These are phyloP conservation scores for Phytophthora fragariae DNA, from an alignment of 352 stramenopile species.

Conservation along the genomic window DNA sequence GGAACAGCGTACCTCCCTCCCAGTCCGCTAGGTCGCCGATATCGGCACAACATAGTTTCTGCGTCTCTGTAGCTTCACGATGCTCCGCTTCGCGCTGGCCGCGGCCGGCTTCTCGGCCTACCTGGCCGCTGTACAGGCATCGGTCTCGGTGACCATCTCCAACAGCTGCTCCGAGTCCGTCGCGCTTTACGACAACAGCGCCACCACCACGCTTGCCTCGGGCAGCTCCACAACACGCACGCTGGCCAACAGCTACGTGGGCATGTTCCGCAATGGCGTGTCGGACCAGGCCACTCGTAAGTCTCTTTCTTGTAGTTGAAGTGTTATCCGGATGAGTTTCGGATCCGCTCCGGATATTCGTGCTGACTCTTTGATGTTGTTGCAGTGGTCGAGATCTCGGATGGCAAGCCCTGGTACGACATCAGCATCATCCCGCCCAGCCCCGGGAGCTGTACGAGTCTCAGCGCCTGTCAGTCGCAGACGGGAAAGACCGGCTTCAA, in stretches of 20 bases:
- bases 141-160: slow-evolving; percentile 48
- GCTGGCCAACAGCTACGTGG: slow-evolving; percentile 49
- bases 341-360: slow-evolving; percentile 7
- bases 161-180: slow-evolving; percentile 59
- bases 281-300: slow-evolving; percentile 50
- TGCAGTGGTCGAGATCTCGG: slow-evolving; percentile 59
- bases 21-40: slow-evolving; percentile 30
- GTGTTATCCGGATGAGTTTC: slow-evolving; percentile 18
- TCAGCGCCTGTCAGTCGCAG: slow-evolving; percentile 49
- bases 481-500: slow-evolving; percentile 72
- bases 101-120: slow-evolving; percentile 28
- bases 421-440: slow-evolving; percentile 65
- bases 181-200: slow-evolving; percentile 69
- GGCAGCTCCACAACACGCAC: slow-evolving; percentile 49
- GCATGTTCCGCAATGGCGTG: slow-evolving; percentile 66
- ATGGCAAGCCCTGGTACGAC: slow-evolving; percentile 60
- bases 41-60: slow-evolving; percentile 2
- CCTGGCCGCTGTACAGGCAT: slow-evolving; percentile 35
- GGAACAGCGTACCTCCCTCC: slow-evolving; percentile 22
- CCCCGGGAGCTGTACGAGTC: slow-evolving; percentile 49
- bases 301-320: slow-evolving; percentile 15
- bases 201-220: slow-evolving; percentile 43
- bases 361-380: slow-evolving; percentile 22
- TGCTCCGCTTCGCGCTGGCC: slow-evolving; percentile 34
- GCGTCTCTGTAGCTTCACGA: background rate